Conservation (phyloP, 2,329 filamentous ascomycete genomes). For the Fusarium redolens region DNA sequence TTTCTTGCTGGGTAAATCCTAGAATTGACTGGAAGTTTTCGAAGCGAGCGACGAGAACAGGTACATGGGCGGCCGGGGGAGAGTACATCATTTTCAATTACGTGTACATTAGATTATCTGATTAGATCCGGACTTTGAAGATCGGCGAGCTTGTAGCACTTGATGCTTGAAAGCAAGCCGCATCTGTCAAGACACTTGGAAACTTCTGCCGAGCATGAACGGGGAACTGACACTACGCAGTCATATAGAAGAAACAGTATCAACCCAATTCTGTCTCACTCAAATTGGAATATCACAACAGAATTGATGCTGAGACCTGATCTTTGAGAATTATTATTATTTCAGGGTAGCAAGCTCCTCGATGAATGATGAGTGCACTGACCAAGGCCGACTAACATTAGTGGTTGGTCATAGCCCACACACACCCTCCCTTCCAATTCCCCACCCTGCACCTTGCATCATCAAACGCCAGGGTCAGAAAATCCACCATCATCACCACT, state of each 20-base stretch:
- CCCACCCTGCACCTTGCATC: constrained; percentile 39
- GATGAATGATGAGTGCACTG: constrained; percentile 12
- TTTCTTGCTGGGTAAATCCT: neutral
- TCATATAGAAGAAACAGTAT: neutral
- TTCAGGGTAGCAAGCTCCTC: neutral
- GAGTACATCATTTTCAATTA: constrained; percentile 1
- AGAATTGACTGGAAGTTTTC: neutral
- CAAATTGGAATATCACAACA: neutral
- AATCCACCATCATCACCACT: constrained; percentile 26
- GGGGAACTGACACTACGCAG: neutral
- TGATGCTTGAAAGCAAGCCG: neutral
- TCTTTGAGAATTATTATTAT: neutral
- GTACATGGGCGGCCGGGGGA: neutral
- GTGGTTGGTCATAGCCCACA: constrained; percentile 34
- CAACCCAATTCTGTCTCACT: neutral
- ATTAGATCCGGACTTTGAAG: constrained; percentile 22
- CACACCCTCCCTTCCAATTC: constrained; percentile 33
- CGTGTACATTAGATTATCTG: constrained; percentile 27
- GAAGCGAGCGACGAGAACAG: neutral
- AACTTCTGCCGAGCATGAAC: neutral
- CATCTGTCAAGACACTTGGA: neutral
- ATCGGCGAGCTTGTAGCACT: neutral
- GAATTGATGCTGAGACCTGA: neutral
- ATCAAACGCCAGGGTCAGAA: constrained; percentile 17
- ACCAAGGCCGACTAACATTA: neutral